Base-by-base conservation (phyloP, 2,329 filamentous ascomycete species). In the Penicillium sp. region DNA sequence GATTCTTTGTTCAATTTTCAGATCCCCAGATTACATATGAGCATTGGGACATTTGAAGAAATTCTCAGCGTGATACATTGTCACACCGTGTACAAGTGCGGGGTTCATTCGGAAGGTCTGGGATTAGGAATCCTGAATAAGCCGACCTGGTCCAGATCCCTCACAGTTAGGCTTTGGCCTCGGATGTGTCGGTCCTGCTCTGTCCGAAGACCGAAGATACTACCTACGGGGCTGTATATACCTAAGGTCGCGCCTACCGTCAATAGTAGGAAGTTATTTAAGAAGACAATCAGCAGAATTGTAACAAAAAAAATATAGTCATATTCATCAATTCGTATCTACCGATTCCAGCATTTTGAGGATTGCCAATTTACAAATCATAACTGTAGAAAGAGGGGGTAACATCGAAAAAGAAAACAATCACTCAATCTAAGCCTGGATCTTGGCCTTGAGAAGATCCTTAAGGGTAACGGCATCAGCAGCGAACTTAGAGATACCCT, bases 401-500 rank as follows among this genome's bases (percentile, higher is more conserved):
- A 22, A 39, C 22, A 35, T 26, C n/a, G 22, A 48, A 58, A 43
- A 29, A 55, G n/a, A 59, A 58, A 46, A 56, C 46, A 51, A 54
- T 57, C 24, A 21, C 54, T 45, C 53, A 47, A 63, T 61, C 57
- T 75, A 75, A 63, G 75, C 77, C 71, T 81, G 72, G 70, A 98
- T 84, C 90, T 97, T 98, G 80, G 86, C 79, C 84, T 89, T 89
- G 73, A 99, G 84, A 73, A 96, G 93, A 64, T 86, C 85, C 90
- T 98, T 98, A 70, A 99, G 88, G 59, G 91, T 96, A 66, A 93
- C 82, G 67, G 95, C 93, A 74, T 99, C 95, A 68, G 95, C 95
- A 58, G 95, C 93, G 74, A 99, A 99, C 84, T 97, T 97, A 85
- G 91, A 96, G 84, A 99, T 99, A 80, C 95, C 95, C 82, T 99